These are phyloP conservation scores for Neospermospora avenae DNA, from an alignment of 2,329 filamentous ascomycete species.

Conservation along the genomic window DNA sequence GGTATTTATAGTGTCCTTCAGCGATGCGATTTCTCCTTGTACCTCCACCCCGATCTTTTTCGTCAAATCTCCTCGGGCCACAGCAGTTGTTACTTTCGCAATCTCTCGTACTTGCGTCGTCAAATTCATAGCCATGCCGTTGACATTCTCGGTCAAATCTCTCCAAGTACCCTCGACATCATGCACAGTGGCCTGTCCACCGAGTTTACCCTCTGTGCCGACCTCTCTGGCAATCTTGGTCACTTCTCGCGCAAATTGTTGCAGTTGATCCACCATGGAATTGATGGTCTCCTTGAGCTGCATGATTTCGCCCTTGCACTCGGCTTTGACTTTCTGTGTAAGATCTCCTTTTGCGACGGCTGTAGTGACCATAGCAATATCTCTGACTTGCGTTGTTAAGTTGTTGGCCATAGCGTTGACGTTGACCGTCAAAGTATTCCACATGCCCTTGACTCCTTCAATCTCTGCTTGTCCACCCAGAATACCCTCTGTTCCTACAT, in stretches of 20 bases:
- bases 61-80: conserved; percentile 89
- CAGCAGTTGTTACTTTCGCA: conserved; percentile 91
- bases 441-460: conserved; percentile 81
- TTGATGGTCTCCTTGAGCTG: conserved; percentile 98
- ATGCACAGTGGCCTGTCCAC: conserved; percentile 92
- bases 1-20: conserved; percentile 97
- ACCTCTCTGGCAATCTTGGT: conserved; percentile 95
- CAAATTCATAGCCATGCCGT: conserved; percentile 97
- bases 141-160: conserved; percentile 92
- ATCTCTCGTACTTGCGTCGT: conserved; percentile 98
- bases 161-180: conserved; percentile 98
- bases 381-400: conserved; percentile 83
- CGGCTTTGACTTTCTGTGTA: conserved; percentile 93
- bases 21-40: conserved; percentile 86
- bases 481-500: conserved; percentile 81
- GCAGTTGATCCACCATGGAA: conserved; percentile 96
- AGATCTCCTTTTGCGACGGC: conserved; percentile 80
- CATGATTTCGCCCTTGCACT: conserved; percentile 86
- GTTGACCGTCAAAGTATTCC: conserved; percentile 83
- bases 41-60: conserved; percentile 95
- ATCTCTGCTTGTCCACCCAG: conserved; percentile 80
- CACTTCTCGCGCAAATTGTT: conserved; percentile 95
- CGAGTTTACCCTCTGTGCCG: conserved; percentile 89
- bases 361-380: conserved; percentile 82
- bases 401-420: conserved; percentile 89